These are phyloP conservation scores for Gracilaria gracilis DNA, from an alignment of 23 red algal species.

Conservation along the genomic window DNA sequence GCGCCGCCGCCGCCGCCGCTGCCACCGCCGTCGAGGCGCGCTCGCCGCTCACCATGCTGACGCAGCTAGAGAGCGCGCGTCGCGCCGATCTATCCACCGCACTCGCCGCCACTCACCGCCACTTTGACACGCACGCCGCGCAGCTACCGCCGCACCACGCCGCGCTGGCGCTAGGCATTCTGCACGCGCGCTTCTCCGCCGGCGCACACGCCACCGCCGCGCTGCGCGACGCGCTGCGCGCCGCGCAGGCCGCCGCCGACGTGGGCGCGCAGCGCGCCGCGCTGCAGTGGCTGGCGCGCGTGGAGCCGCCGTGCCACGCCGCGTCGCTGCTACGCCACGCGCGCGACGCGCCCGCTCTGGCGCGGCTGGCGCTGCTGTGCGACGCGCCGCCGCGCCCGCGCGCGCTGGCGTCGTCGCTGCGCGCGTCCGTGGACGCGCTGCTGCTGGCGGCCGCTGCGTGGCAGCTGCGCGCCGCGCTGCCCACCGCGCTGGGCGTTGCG, in stretches of 20 bases:
- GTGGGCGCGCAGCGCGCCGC: conserved; percentile 8
- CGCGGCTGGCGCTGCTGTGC: conserved; percentile 21
- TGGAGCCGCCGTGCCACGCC: background rate
- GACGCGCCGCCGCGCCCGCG: conserved; percentile 1
- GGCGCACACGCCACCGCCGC: conserved; percentile 32
- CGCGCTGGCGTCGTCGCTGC: background rate
- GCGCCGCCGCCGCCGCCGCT: background rate
- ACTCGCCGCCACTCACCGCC: conserved; percentile 27
- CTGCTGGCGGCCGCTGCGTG: conserved; percentile 51
- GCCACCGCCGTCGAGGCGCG: background rate
- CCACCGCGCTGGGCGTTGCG: conserved; percentile 46
- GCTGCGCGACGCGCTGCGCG: conserved; percentile 55
- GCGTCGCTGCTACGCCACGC: conserved; percentile 38
- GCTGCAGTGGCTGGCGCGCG: conserved; percentile 54
- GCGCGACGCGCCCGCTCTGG: conserved; percentile 25
- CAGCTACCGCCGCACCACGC: conserved; percentile 50
- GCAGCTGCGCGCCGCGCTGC: conserved; percentile 47
- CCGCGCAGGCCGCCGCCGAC: conserved; percentile 55
- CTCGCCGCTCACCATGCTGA: background rate
- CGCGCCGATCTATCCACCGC: conserved; percentile 34
- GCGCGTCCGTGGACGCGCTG: conserved; percentile 20
- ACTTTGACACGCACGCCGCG: conserved; percentile 61
- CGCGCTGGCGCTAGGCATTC: conserved; percentile 42
- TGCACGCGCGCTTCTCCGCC: conserved; percentile 56
- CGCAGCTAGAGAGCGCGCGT: conserved; percentile 50